Evolutionary conservation across 768 basidiomycete species (phyloP).

Genomic region (Kwoniella botswanensis): DNA sequence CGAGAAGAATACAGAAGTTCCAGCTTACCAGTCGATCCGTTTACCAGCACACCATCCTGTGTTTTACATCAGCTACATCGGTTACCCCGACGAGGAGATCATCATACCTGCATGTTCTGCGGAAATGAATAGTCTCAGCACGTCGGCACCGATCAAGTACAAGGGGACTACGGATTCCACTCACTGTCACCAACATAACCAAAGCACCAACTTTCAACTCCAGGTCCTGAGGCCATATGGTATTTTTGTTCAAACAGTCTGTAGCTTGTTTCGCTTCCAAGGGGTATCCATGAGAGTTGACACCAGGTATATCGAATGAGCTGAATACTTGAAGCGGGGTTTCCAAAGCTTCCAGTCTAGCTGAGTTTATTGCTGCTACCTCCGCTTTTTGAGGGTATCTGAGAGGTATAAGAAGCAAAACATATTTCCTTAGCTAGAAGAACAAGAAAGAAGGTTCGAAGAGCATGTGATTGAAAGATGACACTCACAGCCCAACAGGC

Average conservation of each 20-base stretch:
- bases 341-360: constrained; percentile 31
- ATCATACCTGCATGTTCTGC: constrained; percentile 43
- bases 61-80: constrained; percentile 6
- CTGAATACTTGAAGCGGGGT: constrained; percentile 23
- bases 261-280: constrained; percentile 36
- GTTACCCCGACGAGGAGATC: too few species aligned
- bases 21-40: constrained; percentile 85
- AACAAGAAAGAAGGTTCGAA: constrained; percentile 3
- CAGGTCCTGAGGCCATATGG: constrained; percentile 36
- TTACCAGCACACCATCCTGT: constrained; percentile 81
- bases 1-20: not conserved
- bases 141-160: not conserved
- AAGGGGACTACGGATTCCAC: not conserved
- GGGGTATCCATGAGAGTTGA: constrained; percentile 36
- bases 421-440: not conserved
- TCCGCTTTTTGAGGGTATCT: constrained; percentile 46
- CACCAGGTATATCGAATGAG: constrained; percentile 36
- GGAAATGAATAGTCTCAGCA: not conserved
- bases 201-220: constrained; percentile 45
- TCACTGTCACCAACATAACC: constrained; percentile 52
- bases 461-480: not conserved
- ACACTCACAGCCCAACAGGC: constrained; percentile 45
- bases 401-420: not conserved
- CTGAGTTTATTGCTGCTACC: constrained; percentile 38
- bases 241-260: constrained; percentile 36